These are phyloP conservation scores for Tuber calosporum DNA, from an alignment of 495 filamentous ascomycete species.

Conservation along the genomic window DNA sequence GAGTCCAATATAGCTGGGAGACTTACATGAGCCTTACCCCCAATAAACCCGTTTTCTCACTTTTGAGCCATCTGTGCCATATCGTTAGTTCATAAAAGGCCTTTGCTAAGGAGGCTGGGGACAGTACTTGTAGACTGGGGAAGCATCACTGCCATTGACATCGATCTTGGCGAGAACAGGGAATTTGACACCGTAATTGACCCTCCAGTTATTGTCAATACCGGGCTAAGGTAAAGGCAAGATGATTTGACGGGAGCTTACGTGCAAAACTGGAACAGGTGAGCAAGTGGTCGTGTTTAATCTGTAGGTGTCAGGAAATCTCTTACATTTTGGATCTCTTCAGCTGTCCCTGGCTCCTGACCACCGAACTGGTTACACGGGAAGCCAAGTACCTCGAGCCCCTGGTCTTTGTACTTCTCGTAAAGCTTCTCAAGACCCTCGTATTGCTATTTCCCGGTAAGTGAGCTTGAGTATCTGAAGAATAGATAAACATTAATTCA, in stretches of 20 bases:
- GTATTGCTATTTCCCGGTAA: constrained; percentile 55
- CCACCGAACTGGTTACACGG: constrained; percentile 95
- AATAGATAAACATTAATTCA: background rate
- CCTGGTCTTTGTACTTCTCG: constrained; percentile 62
- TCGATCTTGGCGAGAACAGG: constrained; percentile 84
- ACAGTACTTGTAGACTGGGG: constrained; percentile 68
- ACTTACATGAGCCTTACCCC: constrained; percentile 78
- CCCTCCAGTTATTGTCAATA: constrained; percentile 45
- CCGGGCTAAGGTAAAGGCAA: background rate
- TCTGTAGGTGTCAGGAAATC: background rate
- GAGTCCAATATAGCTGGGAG: background rate
- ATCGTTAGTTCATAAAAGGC: background rate
- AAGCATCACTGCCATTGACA: constrained; percentile 78
- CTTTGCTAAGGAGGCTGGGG: background rate
- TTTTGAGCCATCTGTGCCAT: constrained; percentile 57
- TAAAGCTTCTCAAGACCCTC: constrained; percentile 84
- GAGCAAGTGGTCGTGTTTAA: constrained; percentile 4
- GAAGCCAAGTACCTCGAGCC: constrained; percentile 86
- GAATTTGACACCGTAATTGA: constrained; percentile 94
- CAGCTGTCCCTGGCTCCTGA: constrained; percentile 83
- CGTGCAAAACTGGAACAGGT: constrained; percentile 37
- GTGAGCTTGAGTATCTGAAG: background rate
- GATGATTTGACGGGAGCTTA: constrained; percentile 6
- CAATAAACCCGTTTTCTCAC: constrained; percentile 69
- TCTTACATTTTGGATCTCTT: constrained; percentile 87